Percentiles rank a stretch among this genome's conserved stretches.
These are phyloP conservation scores for Thelonectria discophora DNA, from an alignment of 2,329 filamentous ascomycete species.

Conservation along the genomic window DNA sequence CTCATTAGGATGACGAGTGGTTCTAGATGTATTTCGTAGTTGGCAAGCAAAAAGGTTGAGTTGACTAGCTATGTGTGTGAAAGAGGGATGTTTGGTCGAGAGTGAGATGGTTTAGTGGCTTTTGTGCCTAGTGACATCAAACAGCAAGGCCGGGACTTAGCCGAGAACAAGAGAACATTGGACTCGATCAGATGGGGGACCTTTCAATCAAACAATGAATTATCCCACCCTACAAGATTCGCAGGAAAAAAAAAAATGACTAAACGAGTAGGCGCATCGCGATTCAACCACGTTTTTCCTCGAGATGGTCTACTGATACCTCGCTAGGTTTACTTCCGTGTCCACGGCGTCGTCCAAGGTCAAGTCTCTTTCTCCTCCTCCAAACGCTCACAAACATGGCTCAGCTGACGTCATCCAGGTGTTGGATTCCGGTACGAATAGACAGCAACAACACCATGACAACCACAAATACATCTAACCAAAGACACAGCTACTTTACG, in stretches of 20 bases:
- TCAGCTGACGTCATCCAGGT: conserved; percentile 52
- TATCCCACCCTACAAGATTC: not conserved
- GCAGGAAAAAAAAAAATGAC: conserved; percentile 44
- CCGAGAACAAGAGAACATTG: conserved; percentile 12
- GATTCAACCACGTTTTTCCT: not conserved
- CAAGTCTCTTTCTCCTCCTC: conserved; percentile 32
- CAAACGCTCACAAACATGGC: not conserved
- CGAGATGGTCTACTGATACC: conserved; percentile 14
- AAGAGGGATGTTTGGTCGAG: not conserved
- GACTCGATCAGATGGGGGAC: not conserved
- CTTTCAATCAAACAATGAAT: not conserved
- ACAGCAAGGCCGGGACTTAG: conserved; percentile 17
- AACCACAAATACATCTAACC: conserved; percentile 18
- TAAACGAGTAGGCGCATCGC: conserved; percentile 48
- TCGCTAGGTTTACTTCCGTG: conserved; percentile 67
- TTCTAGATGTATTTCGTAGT: not conserved
- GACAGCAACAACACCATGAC: not conserved
- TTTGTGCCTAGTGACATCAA: not conserved
- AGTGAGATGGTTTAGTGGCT: not conserved
- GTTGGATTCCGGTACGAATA: conserved; percentile 62
- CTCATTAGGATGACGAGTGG: conserved; percentile 31
- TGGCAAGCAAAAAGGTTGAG: conserved; percentile 9
- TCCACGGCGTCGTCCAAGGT: conserved; percentile 77
- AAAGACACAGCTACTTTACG: conserved; percentile 59
- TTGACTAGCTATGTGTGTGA: no score